Conservation (phyloP, 148 eudicot species). For the Pharnaceum exiguum region DNA sequence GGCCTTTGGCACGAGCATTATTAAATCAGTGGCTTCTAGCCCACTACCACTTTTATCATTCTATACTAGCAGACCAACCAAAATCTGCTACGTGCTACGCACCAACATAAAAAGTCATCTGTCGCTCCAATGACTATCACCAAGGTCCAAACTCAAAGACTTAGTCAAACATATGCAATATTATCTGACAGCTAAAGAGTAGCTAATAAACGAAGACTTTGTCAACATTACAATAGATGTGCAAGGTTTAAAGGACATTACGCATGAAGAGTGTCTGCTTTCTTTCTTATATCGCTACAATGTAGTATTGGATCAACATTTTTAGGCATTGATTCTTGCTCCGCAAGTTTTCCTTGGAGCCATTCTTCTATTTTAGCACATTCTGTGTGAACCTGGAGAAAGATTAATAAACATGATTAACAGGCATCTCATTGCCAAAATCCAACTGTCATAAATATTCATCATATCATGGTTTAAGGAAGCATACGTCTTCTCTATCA, state of each 20-base stretch:
- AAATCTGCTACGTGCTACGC: no score
- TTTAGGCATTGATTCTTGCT: constrained; percentile 62
- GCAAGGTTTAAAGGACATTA: constrained; percentile 15
- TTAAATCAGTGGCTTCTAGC: no score
- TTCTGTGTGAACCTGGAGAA: constrained; percentile 52
- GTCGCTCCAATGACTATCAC: no score
- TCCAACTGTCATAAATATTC: neutral
- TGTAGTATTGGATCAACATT: constrained; percentile 54
- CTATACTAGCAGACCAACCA: no score
- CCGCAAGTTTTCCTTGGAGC: constrained; percentile 42
- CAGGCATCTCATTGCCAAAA: neutral
- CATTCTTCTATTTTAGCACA: constrained; percentile 57
- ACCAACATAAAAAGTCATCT: no score
- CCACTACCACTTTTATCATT: no score
- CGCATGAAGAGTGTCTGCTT: constrained; percentile 42
- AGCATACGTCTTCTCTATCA: constrained; percentile 62
- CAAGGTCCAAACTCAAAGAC: no score
- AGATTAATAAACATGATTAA: constrained; percentile 3
- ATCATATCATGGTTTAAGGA: neutral
- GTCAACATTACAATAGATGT: neutral
- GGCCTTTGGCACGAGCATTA: no score
- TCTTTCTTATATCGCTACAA: constrained; percentile 45
- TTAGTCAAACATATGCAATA: no score
- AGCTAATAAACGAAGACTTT: neutral
- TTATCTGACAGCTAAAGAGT: no score